These are phyloP conservation scores for Cyclotella cryptica DNA, from an alignment of 108 stramenopile genomes.

Conservation along the genomic window DNA sequence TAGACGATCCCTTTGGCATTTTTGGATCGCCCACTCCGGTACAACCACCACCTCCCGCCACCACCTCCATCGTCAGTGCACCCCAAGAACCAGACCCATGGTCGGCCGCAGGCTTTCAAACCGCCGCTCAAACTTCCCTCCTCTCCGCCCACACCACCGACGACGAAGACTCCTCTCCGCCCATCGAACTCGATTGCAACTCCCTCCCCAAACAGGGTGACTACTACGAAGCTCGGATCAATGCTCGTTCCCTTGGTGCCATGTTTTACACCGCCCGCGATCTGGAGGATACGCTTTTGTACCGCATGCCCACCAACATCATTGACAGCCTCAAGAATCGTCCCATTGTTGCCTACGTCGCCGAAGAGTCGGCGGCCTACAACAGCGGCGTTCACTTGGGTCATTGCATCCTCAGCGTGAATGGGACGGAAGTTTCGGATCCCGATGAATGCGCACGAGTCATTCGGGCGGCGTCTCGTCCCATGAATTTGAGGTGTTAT, in stretches of 20 bases:
- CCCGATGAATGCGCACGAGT: slow-evolving; percentile 16
- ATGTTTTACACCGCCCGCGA: slow-evolving; percentile 49
- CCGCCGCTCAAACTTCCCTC: too few relatives aligned
- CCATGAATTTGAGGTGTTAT: slow-evolving; percentile 39
- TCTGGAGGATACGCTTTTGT: slow-evolving; percentile 30
- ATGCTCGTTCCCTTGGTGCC: slow-evolving; percentile 29
- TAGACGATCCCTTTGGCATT: too few relatives aligned
- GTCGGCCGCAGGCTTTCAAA: too few relatives aligned
- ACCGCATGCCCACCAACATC: slow-evolving; percentile 13
- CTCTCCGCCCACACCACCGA: neutral
- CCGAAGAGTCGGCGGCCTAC: slow-evolving; percentile 32
- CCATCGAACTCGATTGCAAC: slow-evolving; percentile 35
- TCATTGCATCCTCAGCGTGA: slow-evolving; percentile 36
- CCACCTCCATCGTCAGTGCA: too few relatives aligned
- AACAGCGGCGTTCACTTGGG: slow-evolving; percentile 36
- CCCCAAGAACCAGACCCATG: too few relatives aligned
- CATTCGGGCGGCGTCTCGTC: slow-evolving; percentile 33
- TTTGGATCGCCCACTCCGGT: too few relatives aligned
- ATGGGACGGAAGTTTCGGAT: slow-evolving; percentile 22
- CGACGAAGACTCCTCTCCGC: neutral
- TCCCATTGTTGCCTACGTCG: slow-evolving; percentile 40
- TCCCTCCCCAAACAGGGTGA: slow-evolving; percentile 42
- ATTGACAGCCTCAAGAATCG: slow-evolving; percentile 35
- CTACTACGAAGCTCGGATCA: slow-evolving; percentile 49
- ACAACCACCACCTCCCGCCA: too few relatives aligned